phyloP scores from a whole-genome alignment of 164 flowering plant genomes.

The Houttuynia cordata region DNA sequence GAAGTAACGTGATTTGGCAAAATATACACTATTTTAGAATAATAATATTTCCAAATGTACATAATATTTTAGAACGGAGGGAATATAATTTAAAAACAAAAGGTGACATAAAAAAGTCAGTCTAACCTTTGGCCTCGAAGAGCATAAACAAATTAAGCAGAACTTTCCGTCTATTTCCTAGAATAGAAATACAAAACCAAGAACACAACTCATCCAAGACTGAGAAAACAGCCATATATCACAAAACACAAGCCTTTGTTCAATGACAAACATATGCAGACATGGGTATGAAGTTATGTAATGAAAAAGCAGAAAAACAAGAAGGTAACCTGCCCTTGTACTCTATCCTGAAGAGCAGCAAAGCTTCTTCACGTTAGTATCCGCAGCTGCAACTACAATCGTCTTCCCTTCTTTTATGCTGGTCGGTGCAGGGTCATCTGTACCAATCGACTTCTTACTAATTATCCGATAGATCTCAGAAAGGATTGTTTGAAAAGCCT shows the following conservation, averaged over 20 bases:
- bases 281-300: not conserved
- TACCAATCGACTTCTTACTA: conserved; percentile 28
- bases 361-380: conserved; percentile 21
- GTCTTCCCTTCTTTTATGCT: conserved; percentile 37
- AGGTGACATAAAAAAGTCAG: too few relatives aligned
- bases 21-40: too few relatives aligned
- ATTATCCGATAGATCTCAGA: conserved; percentile 48
- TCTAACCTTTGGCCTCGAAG: too few relatives aligned
- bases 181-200: not conserved
- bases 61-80: too few relatives aligned
- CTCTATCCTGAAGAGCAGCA: conserved; percentile 24
- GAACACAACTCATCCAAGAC: too few relatives aligned
- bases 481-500: conserved; percentile 53
- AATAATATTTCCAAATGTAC: too few relatives aligned
- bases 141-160: too few relatives aligned
- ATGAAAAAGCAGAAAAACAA: not conserved
- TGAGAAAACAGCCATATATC: not conserved
- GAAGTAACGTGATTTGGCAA: too few relatives aligned
- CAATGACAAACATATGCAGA: not conserved
- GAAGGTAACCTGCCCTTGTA: not conserved
- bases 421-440: conserved; percentile 25
- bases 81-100: too few relatives aligned
- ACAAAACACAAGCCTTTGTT: not conserved
- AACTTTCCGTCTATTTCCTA: too few relatives aligned
- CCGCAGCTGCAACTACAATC: conserved; percentile 25